Percentiles rank a stretch among this genome's conserved stretches.
Evolutionary conservation across 306 rosid genomes (phyloP).

Genomic region (Citrullus amarus): DNA sequence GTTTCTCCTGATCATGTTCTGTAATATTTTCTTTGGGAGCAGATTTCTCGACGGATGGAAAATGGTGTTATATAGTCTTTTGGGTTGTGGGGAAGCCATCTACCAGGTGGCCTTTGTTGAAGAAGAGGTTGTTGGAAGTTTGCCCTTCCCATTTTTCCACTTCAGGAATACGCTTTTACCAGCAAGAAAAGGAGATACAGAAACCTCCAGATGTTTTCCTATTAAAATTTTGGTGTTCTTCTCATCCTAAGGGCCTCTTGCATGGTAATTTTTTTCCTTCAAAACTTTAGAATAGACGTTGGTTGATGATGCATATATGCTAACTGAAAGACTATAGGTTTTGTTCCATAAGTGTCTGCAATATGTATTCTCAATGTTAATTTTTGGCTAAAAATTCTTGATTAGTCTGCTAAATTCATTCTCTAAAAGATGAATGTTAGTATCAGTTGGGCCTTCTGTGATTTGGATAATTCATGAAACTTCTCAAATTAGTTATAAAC

Average conservation of each 20-base stretch:
- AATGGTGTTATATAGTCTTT: slow-evolving; percentile 47
- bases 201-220: slow-evolving; percentile 35
- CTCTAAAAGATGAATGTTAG: background rate
- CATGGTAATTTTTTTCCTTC: slow-evolving; percentile 21
- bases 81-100: slow-evolving; percentile 42
- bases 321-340: background rate
- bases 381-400: background rate
- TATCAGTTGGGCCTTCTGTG: background rate
- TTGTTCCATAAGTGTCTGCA: background rate
- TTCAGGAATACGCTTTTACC: slow-evolving; percentile 28
- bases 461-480: background rate
- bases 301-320: background rate
- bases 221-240: slow-evolving; percentile 45
- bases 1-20: background rate
- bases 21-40: background rate
- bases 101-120: slow-evolving; percentile 42
- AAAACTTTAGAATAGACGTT: no score
- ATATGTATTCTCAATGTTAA: background rate
- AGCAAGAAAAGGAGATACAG: slow-evolving; percentile 24
- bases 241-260: slow-evolving; percentile 34
- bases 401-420: background rate
- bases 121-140: slow-evolving; percentile 36
- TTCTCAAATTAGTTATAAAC: background rate
- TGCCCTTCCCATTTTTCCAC: slow-evolving; percentile 45
- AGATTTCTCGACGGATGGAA: slow-evolving; percentile 48